Conservation (phyloP, 2,329 filamentous ascomycete species). For the Biscogniauxia marginata region DNA sequence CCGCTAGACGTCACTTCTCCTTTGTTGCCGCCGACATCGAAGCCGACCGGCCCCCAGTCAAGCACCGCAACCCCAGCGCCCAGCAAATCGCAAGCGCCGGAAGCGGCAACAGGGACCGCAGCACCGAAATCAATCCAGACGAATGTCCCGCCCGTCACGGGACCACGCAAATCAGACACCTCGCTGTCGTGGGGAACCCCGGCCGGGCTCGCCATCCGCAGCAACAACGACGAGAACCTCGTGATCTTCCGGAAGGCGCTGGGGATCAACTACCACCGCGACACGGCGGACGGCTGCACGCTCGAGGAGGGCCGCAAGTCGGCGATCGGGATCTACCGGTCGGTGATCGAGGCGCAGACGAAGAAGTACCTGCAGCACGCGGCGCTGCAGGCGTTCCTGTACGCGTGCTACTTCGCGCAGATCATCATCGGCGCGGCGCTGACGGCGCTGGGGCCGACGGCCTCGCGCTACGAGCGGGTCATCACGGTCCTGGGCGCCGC, state of each 20-base stretch:
- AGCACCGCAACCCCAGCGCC: neutral
- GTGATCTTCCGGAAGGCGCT: constrained; percentile 43
- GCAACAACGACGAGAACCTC: constrained; percentile 38
- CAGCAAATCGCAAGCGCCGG: neutral
- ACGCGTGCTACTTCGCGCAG: constrained; percentile 43
- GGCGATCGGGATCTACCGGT: constrained; percentile 42
- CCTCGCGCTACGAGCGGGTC: constrained; percentile 46
- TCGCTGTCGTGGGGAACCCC: constrained; percentile 37
- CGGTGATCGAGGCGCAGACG: constrained; percentile 35
- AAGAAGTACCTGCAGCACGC: constrained; percentile 34
- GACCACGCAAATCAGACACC: constrained; percentile 27
- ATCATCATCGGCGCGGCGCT: constrained; percentile 48
- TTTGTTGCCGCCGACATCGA: neutral
- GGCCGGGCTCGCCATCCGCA: constrained; percentile 35
- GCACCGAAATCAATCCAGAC: constrained; percentile 9
- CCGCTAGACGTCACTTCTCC: neutral
- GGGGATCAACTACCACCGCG: constrained; percentile 38
- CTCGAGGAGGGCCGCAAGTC: constrained; percentile 36
- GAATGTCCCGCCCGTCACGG: constrained; percentile 8
- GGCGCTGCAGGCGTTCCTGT: constrained; percentile 38
- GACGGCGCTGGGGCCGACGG: constrained; percentile 44
- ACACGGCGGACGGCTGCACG: constrained; percentile 20
- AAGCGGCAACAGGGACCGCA: constrained; percentile 1
- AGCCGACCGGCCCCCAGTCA: constrained; percentile 2
- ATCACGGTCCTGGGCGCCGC: constrained; percentile 60